Evolutionary conservation across 495 filamentous ascomycete species (phyloP), one percentile per base, ranked within the genome.

Genomic region (Zalerion maritima): DNA sequence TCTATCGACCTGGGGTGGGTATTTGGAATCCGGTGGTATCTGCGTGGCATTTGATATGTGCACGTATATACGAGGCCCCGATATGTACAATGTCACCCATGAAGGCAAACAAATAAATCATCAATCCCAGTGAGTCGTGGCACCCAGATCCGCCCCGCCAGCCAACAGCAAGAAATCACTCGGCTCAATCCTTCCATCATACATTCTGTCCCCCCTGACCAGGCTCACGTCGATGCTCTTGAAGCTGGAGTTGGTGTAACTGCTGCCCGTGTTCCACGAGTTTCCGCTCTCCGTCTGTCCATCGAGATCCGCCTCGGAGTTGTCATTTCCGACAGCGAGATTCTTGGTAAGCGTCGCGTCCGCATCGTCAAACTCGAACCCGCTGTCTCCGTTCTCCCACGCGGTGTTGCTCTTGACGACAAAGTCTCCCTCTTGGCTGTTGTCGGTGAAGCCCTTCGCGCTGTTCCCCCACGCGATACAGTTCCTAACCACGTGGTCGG

Each of bases 401-500:
- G 45, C 45, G 5, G 45, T 49, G 32, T 47, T 49, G 9, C 41
- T 28, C 13, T 31, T 27, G 11, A 49, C 29, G 9, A 24, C 31
- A 19, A 49, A 33, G 11, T 23, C 32, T 8, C 46, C 46, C 9
- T 44, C 29, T 22, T 49, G 40, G 1, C 28, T 24, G 26, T 49
- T 49, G 28, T 49, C 46, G 18, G 37, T 42, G 34, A 49, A 49
- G 16, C 46, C 46, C 11, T 41, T 37, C 12, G 31, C 32, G 20
- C 41, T 41, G 30, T 49, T 49, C 7, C 20, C 19, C 21, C 47
- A 49, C 0, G 46, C 46, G 12, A 49, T 49, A 26, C 28, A 45
- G 32, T 49, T 49, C 4, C 33, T 35, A 14, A 49, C 31, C 8
- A 42, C 33, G 35, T 49, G 46, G 41, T 47, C 42, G 14, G 44